Evolutionary conservation across 495 filamentous ascomycete species (phyloP), one percentile per base, ranked within the genome.

Genomic region (Aspergillus incahuasiensis): DNA sequence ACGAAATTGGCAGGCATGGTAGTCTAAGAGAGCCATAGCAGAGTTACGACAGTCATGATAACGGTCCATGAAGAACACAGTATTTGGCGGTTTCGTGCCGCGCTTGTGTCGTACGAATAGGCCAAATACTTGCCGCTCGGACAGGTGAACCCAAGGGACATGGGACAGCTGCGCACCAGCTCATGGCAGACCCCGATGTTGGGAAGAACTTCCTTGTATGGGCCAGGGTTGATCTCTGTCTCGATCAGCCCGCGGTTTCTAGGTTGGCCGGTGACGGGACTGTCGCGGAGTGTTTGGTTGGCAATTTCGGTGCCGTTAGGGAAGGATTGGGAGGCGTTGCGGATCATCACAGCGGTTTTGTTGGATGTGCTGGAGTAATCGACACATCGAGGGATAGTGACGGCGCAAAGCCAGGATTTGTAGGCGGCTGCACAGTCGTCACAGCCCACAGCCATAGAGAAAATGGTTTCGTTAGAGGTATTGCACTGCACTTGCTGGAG

Each of bases 331-430:
- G 63, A 76, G 41, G 90, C 74, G 53, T 89, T 90, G 32, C 94
- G 87, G 6, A 81, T 73, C 52, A 86, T 80, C 1, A 92, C 80
- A 61, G 73, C 80, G 62, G 73, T 87, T 0, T 67, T 2, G 1
- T 75, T 69, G 0, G 60, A 48, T 5, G 38, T 50, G 22, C 77
- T 82, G 47, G 80, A 84, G 60, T 87, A 92, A 71, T 95, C 92
- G 59, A 84, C 83, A 77, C 94, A 99, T 39, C 89, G 87, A 0
- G 94, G 94, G 60, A 99, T 94, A 13, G 82, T 86, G 32, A 97
- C 92, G 45, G 89, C 83, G 74, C 94, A 99, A 39, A 99, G 84
- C 94, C 94, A 99, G 59, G 84, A 71, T 66, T 89, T 95, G 75
- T 99, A 99, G 6, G 90, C 89, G 2, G 59, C 55, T 7, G 77